Percentiles rank a stretch among this genome's conserved stretches.
Evolutionary conservation across 306 rosid species (phyloP).

Genomic region (Vicia faba): DNA sequence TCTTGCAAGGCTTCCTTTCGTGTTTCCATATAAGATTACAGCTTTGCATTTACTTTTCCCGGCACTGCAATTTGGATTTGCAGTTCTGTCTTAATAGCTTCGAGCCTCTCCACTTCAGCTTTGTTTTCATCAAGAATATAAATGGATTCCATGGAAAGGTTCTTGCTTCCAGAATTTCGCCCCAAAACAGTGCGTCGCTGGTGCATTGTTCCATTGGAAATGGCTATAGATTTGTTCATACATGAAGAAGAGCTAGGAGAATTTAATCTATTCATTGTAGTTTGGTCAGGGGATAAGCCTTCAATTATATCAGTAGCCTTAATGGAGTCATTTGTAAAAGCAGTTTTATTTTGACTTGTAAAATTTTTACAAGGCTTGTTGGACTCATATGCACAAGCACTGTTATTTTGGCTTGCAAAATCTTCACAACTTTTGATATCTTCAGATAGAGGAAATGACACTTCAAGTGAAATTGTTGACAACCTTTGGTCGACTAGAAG

Average conservation of each 20-base stretch:
- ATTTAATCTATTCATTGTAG: slow-evolving; percentile 11
- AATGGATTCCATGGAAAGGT: slow-evolving; percentile 36
- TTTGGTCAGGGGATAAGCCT: slow-evolving; percentile 1
- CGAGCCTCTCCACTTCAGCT: slow-evolving; percentile 61
- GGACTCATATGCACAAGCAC: slow-evolving; percentile 36
- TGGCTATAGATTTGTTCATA: not conserved
- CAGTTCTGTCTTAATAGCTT: slow-evolving; percentile 57
- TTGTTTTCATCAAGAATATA: slow-evolving; percentile 58
- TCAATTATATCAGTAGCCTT: not conserved
- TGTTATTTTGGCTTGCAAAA: slow-evolving; percentile 33
- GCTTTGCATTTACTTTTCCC: slow-evolving; percentile 64
- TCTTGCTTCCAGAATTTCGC: not conserved
- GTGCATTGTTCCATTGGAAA: not conserved
- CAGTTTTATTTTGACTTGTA: slow-evolving; percentile 7
- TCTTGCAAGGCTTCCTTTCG: slow-evolving; percentile 63
- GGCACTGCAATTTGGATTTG: slow-evolving; percentile 54
- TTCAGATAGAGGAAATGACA: slow-evolving; percentile 40
- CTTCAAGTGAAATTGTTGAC: slow-evolving; percentile 49
- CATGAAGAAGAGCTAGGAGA: slow-evolving; percentile 7
- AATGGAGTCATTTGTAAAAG: not conserved
- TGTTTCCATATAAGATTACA: slow-evolving; percentile 56
- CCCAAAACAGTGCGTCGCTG: not conserved
- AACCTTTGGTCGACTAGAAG: slow-evolving; percentile 36
- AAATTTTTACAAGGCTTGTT: slow-evolving; percentile 36
- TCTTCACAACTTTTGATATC: slow-evolving; percentile 41